Evolutionary conservation across 106 monocot genomes (phyloP), one percentile per base, ranked within the genome.

Genomic region (Dioscorea alata): DNA sequence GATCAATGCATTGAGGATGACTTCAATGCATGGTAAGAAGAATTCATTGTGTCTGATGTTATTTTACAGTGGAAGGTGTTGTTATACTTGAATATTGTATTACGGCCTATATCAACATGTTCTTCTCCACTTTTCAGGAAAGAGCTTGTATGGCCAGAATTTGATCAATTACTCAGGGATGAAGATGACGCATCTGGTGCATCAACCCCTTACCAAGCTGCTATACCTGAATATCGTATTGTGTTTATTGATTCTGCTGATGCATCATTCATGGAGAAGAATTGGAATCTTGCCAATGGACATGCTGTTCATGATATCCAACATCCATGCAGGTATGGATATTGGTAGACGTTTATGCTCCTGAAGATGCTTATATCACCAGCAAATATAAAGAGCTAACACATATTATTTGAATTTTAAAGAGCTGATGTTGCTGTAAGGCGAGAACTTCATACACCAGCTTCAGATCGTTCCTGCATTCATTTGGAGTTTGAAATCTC

Each of bases 1-100:
- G 94, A 94, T 80, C 89, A 94, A 49, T 94, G 84, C 70, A 90
- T 94, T 57, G 94, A 94, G 71, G 94, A 94, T 76, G 94, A 94
- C 62, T 90, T 90, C 67, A 85, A 76, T 52, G 96, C 96, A 58
- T 96, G 96, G 96, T 96, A 79, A 48, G 69, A 53, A 63, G 64
- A 18, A 13, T 16, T 12, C 1, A 23, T 66, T 48, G 33, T 20
- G 23, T 50, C 48, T 42, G 13, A 2, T 4, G 32, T 57, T 35
- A 42, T 8, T 32, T 16, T 33, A n/a, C 7, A 13, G 9, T 42
- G 42, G 42, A 42, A 42, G 0, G 42, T 42, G 42, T 42, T 10
- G 6, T 42, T 42, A 42, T 42, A 42, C 42, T 3, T 3, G 42
- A 42, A 42, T 42, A 42, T 42, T 42, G 6, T 42, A 42, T 42